Evolutionary conservation across 1,284 basidiomycete genomes (phyloP).

Genomic region (Boletus subluridellus): DNA sequence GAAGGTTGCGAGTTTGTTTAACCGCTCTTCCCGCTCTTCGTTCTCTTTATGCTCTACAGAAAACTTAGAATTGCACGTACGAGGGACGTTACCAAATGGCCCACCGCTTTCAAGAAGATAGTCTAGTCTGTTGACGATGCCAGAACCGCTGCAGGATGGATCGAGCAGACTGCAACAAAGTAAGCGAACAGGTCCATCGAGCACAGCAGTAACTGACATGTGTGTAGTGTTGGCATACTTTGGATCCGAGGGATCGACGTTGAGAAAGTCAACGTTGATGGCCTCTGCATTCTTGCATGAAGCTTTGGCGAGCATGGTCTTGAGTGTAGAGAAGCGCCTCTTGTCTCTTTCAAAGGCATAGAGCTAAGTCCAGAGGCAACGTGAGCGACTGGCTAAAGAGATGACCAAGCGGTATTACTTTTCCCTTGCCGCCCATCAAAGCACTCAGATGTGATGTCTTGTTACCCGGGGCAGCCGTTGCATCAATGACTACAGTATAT

Average conservation of each 20-base stretch:
- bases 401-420: constrained; percentile 44
- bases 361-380: constrained; percentile 44
- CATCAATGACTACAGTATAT: constrained; percentile 75
- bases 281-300: constrained; percentile 76
- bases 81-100: constrained; percentile 9
- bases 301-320: constrained; percentile 78
- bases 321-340: constrained; percentile 75
- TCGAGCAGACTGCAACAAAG: constrained; percentile 66
- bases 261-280: constrained; percentile 76
- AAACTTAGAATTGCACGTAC: neutral
- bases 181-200: constrained; percentile 3
- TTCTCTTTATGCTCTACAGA: constrained; percentile 49
- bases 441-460: constrained; percentile 95
- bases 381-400: constrained; percentile 9
- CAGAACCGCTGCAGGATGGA: constrained; percentile 91
- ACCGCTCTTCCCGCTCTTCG: constrained; percentile 55
- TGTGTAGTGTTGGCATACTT: constrained; percentile 71
- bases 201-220: constrained; percentile 57
- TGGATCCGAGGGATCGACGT: constrained; percentile 59
- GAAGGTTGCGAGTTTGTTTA: constrained; percentile 80
- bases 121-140: constrained; percentile 87
- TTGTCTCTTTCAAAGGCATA: constrained; percentile 85
- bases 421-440: constrained; percentile 77
- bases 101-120: constrained; percentile 71
- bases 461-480: constrained; percentile 96